phyloP scores from a whole-genome alignment of 2,329 filamentous ascomycete species.

The Nothomitra cinnamomea region DNA sequence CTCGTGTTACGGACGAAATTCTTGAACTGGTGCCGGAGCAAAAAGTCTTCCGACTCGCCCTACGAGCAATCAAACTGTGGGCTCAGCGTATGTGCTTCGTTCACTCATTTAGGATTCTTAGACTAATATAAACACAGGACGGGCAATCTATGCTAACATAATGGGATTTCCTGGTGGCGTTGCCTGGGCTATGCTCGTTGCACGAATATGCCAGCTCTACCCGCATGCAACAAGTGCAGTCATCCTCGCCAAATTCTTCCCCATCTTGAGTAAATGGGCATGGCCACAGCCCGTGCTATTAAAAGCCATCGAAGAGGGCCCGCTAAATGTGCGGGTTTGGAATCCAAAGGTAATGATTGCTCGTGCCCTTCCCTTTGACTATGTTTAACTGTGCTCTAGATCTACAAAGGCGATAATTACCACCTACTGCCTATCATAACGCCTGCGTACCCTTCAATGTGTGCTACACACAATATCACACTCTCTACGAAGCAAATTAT shows the following conservation, averaged over 20 bases:
- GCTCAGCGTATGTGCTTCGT: constrained; percentile 43
- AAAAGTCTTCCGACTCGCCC: constrained; percentile 73
- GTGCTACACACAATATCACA: constrained; percentile 86
- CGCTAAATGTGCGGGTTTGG: constrained; percentile 75
- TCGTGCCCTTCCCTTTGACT: not conserved
- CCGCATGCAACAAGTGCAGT: constrained; percentile 79
- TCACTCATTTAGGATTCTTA: not conserved
- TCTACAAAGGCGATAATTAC: constrained; percentile 63
- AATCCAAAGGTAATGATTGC: constrained; percentile 56
- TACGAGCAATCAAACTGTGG: constrained; percentile 93
- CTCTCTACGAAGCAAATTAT: constrained; percentile 74
- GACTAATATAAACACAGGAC: constrained; percentile 26
- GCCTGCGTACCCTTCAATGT: constrained; percentile 94
- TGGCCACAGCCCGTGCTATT: constrained; percentile 91
- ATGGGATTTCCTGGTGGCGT: constrained; percentile 94
- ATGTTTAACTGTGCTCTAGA: constrained; percentile 23
- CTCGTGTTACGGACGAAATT: constrained; percentile 86
- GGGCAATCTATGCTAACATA: constrained; percentile 89
- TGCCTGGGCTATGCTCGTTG: constrained; percentile 95
- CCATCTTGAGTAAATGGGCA: constrained; percentile 75
- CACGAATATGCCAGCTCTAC: constrained; percentile 88
- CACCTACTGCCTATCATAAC: constrained; percentile 98
- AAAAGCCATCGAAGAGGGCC: constrained; percentile 70
- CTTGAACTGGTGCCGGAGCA: constrained; percentile 74
- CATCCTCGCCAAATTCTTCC: constrained; percentile 86